Percentiles rank a stretch among this genome's conserved stretches.
Conservation (phyloP, 2,329 filamentous ascomycete species). For the Scleromitrula shiraiana region DNA sequence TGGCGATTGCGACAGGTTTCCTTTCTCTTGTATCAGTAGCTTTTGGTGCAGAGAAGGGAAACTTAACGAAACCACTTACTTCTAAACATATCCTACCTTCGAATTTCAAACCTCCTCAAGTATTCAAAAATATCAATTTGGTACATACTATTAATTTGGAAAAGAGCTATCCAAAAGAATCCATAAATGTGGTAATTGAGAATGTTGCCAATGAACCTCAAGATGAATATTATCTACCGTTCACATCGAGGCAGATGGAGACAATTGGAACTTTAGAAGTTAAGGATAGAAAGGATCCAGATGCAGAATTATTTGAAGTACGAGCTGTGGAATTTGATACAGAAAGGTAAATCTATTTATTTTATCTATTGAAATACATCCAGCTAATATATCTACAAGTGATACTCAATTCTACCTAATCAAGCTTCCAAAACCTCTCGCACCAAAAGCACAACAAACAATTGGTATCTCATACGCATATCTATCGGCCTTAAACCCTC, state of each 20-base stretch:
- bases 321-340: conserved; percentile 58
- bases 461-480: conserved; percentile 80
- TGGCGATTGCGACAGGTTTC: conserved; percentile 47
- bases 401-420: conserved; percentile 78
- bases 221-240: conserved; percentile 84
- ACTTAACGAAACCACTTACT: conserved; percentile 34
- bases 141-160: conserved; percentile 86
- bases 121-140: conserved; percentile 90
- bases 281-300: conserved; percentile 78
- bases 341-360: conserved; percentile 40
- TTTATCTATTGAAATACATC: not conserved
- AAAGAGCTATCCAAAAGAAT: conserved; percentile 85
- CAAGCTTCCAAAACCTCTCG: conserved; percentile 66
- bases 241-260: conserved; percentile 66
- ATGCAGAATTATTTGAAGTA: conserved; percentile 58
- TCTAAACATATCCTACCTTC: conserved; percentile 53
- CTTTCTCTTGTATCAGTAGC: conserved; percentile 40
- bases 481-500: conserved; percentile 68
- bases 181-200: conserved; percentile 88
- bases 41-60: conserved; percentile 24
- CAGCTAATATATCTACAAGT: conserved; percentile 37
- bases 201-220: conserved; percentile 75
- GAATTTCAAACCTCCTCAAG: conserved; percentile 75
- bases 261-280: conserved; percentile 82
- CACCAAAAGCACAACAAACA: conserved; percentile 71